Conservation (phyloP, 106 monocot species). For the Platanthera guangdongensis region DNA sequence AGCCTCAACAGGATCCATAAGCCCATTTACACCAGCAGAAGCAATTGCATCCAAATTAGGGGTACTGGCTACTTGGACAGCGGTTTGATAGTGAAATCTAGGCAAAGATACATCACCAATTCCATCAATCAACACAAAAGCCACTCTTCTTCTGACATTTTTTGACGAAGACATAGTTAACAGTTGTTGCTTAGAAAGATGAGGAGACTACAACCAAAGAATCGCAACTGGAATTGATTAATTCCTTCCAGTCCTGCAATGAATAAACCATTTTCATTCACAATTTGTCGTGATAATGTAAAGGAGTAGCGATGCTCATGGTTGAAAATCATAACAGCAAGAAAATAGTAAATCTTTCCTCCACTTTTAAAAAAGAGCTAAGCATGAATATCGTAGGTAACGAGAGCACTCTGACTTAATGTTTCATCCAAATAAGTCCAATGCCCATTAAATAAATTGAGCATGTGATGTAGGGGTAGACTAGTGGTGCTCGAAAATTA, state of each 20-base stretch:
- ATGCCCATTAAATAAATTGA: too few species aligned
- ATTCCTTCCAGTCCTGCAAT: background rate
- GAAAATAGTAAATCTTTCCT: background rate
- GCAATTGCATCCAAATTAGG: slow-evolving; percentile 82
- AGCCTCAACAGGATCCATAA: slow-evolving; percentile 96
- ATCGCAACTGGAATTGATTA: background rate
- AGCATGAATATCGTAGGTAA: too few species aligned
- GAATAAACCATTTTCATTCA: background rate
- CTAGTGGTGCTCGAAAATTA: too few species aligned
- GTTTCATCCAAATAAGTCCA: too few species aligned
- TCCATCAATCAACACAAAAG: slow-evolving; percentile 82
- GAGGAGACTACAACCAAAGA: background rate
- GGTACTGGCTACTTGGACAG: slow-evolving; percentile 59
- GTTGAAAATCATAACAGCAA: background rate
- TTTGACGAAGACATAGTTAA: slow-evolving; percentile 24
- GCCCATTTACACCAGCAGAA: slow-evolving; percentile 75
- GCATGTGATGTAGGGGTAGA: too few species aligned
- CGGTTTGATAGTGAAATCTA: slow-evolving; percentile 39
- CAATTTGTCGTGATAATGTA: background rate
- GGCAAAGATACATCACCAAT: slow-evolving; percentile 84
- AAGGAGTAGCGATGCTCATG: background rate
- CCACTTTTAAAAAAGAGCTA: background rate
- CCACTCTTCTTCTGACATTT: slow-evolving; percentile 50
- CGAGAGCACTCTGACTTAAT: too few species aligned
- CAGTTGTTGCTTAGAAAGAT: background rate